Base-by-base conservation (phyloP, 352 stramenopile genomes). In the Phytophthora idaei region DNA sequence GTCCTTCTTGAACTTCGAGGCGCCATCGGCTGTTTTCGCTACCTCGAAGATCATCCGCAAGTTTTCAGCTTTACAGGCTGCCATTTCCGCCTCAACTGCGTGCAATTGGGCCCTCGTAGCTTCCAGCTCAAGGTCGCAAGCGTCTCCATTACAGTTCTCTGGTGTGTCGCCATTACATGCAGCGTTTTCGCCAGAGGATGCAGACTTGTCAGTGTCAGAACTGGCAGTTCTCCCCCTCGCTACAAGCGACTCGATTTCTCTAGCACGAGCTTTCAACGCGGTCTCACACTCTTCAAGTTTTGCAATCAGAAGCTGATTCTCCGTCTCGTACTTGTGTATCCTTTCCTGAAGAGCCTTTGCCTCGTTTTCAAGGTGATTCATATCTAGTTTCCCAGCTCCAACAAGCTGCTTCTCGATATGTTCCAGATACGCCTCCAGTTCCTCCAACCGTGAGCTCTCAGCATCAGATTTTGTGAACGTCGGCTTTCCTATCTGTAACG, bases 1-100 rank as follows among this genome's bases (percentile, higher is more conserved):
- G 36, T 94, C 74, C 61, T 89, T 75, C 50, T 90, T 84, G 10
- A 90, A 63, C 48, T 84, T 83, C 8, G 83, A 77, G 9, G 71
- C 78, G 31, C 76, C 64, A 54, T 94, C 85, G 0, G 83, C 74
- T 8, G 83, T 85, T 67, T 90, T 89, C 1, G 83, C 83, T 21
- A 92, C 79, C 31, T 92, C 82, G 57, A 92, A 92, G 12, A 89
- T 72, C 83, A 92, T 90, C 0, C 83, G 80, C 44, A 85, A 61
- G 49, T 94, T 94, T 54, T 94, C 85, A 12, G 78, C 75, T 67
- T 90, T 89, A 47, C 87, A 79, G 2, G 80, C 72, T 31, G 67
- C 63, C 60, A 92, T 77, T 64, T 91, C 80, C 14, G 74, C 60
- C 45, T 88, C 69, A 5, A 69, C 49, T 21, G 74, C 73, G 31